Evolutionary conservation across 2,329 filamentous ascomycete genomes (phyloP), one percentile per base, ranked within the genome.

Genomic region (Ascocoryne sarcoides): DNA sequence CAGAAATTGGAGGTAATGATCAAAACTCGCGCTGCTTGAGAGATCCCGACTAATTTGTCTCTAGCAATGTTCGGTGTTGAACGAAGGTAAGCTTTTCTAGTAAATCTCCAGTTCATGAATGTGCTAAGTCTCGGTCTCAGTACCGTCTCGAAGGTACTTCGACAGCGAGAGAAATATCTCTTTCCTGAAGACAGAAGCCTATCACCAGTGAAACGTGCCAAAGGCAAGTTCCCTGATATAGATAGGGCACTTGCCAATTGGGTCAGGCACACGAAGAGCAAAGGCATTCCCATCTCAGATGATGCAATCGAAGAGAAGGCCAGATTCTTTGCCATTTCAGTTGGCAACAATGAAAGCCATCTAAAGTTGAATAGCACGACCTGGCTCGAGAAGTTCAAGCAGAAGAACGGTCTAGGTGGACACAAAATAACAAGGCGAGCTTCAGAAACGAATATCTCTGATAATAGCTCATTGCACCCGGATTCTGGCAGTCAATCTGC

Each of bases 131-230:
- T 17, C 9, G 4, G 29, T 15, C 7, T 26, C 62, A 98, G 92
- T 67, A 98, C 92, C 36, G 92, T 98, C n/a, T 98, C 92, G 40
- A 98, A 98, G 61, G 92, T 96, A 40, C 65, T 98, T 49, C 81
- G 90, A 39, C 82, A 95, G 57, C 94, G 90, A 66, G 92, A 98
- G 49, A 92, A 93, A 61, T 96, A 94, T 63, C 73, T 96, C 12
- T 84, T 82, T 56, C 78, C 79, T 39, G 85, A 85, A 56, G 88
- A 86, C 61, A 83, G 80, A 51, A 86, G 71, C 59, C 76, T 74
- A 52, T 90, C 88, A 32, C 84, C 86, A 4, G 75, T 84, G 50
- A 94, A 92, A 62, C 82, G 84, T 51, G 69, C 75, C 42, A 95
- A 94, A 65, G 82, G 84, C 39, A 92, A 90, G 61, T 82, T 77